Percentiles rank a stretch among this genome's conserved stretches.
phyloP scores from a whole-genome alignment of 371 early-diverging fungal species.

The Syncephalastrum racemosum region DNA sequence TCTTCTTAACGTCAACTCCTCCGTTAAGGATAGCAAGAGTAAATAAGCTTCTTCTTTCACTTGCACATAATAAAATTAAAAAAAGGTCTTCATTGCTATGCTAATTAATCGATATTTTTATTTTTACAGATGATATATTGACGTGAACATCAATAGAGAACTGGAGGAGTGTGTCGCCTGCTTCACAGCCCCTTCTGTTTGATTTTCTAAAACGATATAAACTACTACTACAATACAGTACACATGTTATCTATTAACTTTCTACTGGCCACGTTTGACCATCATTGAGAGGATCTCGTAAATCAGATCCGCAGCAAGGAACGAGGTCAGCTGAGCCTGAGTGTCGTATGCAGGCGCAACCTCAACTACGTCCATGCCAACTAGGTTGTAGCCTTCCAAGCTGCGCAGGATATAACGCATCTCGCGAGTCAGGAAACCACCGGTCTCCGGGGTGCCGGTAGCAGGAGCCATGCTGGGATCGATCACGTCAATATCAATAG shows the following conservation, averaged over 20 bases:
- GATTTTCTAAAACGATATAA: background rate
- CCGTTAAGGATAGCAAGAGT: constrained; percentile 17
- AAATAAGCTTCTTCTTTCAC: constrained; percentile 13
- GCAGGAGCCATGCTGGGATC: constrained; percentile 56
- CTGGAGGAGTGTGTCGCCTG: too few relatives aligned
- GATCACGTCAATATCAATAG: constrained; percentile 55
- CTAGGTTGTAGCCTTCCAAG: constrained; percentile 40
- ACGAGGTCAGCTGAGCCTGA: constrained; percentile 50
- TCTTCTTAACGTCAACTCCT: constrained; percentile 81
- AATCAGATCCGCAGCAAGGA: constrained; percentile 45
- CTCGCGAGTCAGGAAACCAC: constrained; percentile 51
- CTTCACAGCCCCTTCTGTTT: background rate
- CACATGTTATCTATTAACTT: background rate
- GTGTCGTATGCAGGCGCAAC: constrained; percentile 54
- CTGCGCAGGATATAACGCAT: constrained; percentile 47
- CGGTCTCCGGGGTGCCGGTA: constrained; percentile 55
- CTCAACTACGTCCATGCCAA: constrained; percentile 51
- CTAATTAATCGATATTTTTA: too few relatives aligned
- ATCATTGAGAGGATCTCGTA: constrained; percentile 48
- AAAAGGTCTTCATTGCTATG: background rate
- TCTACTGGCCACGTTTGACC: constrained; percentile 33
- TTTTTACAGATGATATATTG: too few relatives aligned
- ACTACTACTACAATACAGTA: constrained; percentile 1
- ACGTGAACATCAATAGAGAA: too few relatives aligned
- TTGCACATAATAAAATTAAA: constrained; percentile 5